Conservation (phyloP, 2,329 filamentous ascomycete species). For the Cladosporium sp. region DNA sequence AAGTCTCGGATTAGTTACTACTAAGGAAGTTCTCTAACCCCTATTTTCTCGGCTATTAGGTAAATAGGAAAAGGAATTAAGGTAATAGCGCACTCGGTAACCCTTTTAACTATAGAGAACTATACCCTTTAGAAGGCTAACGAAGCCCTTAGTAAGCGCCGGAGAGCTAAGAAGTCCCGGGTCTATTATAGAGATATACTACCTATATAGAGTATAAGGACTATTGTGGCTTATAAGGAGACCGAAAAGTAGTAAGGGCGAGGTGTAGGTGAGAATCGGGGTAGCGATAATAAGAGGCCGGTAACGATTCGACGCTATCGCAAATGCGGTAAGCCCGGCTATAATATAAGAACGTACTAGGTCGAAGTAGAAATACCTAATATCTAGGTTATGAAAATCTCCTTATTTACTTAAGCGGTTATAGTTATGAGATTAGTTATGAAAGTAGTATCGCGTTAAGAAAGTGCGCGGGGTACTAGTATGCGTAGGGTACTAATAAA, state of each 20-base stretch:
- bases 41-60: background rate
- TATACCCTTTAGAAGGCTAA: background rate
- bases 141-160: background rate
- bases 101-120: background rate
- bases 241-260: background rate
- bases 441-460: background rate
- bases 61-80: background rate
- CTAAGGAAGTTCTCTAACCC: background rate
- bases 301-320: background rate
- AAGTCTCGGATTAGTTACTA: background rate
- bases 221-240: background rate
- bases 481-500: background rate
- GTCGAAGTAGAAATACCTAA: background rate
- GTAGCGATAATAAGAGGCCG: background rate
- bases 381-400: background rate
- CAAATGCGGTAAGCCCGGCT: background rate
- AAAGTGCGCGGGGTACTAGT: background rate
- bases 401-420: background rate
- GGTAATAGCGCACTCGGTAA: background rate
- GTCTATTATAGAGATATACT: background rate
- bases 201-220: background rate
- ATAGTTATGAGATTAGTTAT: background rate
- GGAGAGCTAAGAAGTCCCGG: background rate
- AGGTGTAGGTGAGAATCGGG: background rate
- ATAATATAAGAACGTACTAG: background rate